Percentiles rank a stretch among this genome's conserved stretches.
Conservation (phyloP, 257 asterid genomes). For the Ballota nigra region DNA sequence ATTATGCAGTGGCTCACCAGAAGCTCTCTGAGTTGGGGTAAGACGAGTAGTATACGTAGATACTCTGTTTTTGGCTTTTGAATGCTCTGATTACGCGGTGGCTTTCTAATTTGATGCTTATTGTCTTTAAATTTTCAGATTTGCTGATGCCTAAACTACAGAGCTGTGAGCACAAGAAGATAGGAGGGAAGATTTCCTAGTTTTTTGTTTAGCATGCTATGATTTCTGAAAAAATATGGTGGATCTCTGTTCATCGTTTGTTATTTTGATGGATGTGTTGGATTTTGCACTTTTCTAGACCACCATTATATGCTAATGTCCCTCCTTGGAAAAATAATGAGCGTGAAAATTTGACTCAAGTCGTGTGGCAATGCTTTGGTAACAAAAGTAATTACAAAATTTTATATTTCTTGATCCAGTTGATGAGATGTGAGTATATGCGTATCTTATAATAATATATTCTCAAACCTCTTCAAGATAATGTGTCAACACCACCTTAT, state of each 20-base stretch:
- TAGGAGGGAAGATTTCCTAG: neutral
- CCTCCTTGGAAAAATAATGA: neutral
- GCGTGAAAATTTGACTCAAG: neutral
- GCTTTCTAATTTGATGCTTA: neutral
- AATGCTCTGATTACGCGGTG: no score
- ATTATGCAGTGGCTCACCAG: constrained; percentile 71
- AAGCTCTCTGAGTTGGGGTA: constrained; percentile 88
- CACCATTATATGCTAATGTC: constrained; percentile 3
- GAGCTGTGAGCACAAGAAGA: neutral
- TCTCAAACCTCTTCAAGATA: no score
- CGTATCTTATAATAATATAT: no score
- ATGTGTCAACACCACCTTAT: no score
- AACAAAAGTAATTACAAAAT: neutral
- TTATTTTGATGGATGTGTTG: constrained; percentile 4
- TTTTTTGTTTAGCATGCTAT: neutral
- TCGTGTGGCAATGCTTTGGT: neutral
- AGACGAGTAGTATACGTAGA: neutral
- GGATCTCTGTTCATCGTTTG: neutral
- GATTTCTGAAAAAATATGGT: constrained; percentile 3
- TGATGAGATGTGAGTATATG: neutral
- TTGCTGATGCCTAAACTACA: constrained; percentile 53
- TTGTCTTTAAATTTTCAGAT: constrained; percentile 38
- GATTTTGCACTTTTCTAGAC: neutral
- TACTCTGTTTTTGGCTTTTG: neutral
- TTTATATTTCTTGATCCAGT: neutral